Evolutionary conservation across 352 stramenopile genomes (phyloP).

Genomic region (Pythium brachiatum): DNA sequence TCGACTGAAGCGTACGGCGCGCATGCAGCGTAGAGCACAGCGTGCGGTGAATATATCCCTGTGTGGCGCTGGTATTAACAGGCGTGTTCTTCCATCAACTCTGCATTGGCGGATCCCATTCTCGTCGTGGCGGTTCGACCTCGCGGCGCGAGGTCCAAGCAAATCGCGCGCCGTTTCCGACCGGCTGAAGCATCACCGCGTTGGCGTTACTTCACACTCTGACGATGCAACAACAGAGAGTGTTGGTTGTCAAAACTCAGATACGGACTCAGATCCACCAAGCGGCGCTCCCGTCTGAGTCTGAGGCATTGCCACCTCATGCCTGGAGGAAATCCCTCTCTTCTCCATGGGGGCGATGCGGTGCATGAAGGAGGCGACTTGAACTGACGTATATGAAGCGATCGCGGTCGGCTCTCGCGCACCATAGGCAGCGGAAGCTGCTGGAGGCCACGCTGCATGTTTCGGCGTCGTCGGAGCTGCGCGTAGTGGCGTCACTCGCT

Average conservation of each 20-base stretch:
- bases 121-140: too few species aligned
- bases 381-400: constrained; percentile 29
- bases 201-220: neutral
- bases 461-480: constrained; percentile 35
- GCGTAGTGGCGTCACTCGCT: constrained; percentile 31
- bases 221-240: neutral
- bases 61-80: too few species aligned
- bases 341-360: too few species aligned
- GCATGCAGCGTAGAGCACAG: too few species aligned
- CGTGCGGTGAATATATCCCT: too few species aligned
- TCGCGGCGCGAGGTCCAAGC: too few species aligned
- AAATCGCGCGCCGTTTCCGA: constrained; percentile 1
- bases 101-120: too few species aligned
- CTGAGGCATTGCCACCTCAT: constrained; percentile 6
- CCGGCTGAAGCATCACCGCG: neutral
- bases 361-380: neutral
- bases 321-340: too few species aligned
- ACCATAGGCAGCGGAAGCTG: constrained; percentile 55
- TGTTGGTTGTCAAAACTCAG: neutral
- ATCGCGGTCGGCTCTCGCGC: constrained; percentile 45
- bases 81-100: too few species aligned
- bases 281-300: constrained; percentile 6
- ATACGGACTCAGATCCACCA: constrained; percentile 4
- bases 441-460: constrained; percentile 53
- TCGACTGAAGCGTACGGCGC: neutral